Percentiles rank a stretch among this genome's conserved stretches.
phyloP scores from a whole-genome alignment of 306 rosid species.

The Cucumis sativus region Cucumber_9930_V3 NC_026660.2:13398501-13399000 shows the following conservation, averaged over 20 bases:
- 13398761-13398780: background rate
- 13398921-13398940: background rate
- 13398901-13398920: background rate
- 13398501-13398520: background rate
- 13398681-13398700: background rate
- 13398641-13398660: background rate
- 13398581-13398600: background rate
- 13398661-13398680: background rate
- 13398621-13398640: background rate
- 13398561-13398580: constrained; percentile 6
- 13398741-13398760: background rate
- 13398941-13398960: background rate
- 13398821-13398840: no score
- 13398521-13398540: constrained; percentile 1
- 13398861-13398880: background rate
- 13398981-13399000: background rate
- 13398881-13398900: background rate
- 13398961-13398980: background rate
- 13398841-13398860: background rate
- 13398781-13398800: background rate
- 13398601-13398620: constrained; percentile 3
- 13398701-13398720: background rate
- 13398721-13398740: background rate
- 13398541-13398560: constrained; percentile 2
- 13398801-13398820: background rate